Conservation (phyloP, 176 grass and related monocot species). For the Oryza nivara region DNA sequence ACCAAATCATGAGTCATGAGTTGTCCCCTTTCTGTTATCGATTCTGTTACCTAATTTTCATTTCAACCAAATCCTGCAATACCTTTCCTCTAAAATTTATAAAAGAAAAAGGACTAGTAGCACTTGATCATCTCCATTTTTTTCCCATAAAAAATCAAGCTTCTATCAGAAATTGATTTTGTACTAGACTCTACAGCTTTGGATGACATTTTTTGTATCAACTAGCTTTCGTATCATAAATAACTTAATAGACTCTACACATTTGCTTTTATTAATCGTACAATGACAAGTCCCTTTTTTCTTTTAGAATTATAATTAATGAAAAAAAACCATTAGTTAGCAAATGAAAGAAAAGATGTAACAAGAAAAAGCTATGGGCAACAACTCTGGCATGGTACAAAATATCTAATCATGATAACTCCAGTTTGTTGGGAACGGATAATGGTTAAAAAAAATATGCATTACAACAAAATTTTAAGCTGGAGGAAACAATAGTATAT, state of each 20-base stretch:
- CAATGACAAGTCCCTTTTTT: slow-evolving; percentile 31
- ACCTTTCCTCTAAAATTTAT: slow-evolving; percentile 24
- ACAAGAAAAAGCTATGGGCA: not conserved
- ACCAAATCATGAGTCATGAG: slow-evolving; percentile 47
- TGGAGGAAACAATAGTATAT: not conserved
- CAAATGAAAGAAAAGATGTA: slow-evolving; percentile 29
- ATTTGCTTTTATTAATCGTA: not conserved
- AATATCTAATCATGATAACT: slow-evolving; percentile 20
- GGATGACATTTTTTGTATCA: slow-evolving; percentile 17
- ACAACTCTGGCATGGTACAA: slow-evolving; percentile 25
- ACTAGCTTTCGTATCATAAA: too few species aligned
- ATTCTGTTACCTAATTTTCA: slow-evolving; percentile 37
- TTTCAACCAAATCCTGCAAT: slow-evolving; percentile 25
- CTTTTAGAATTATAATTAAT: slow-evolving; percentile 13
- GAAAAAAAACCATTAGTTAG: slow-evolving; percentile 16
- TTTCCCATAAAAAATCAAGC: slow-evolving; percentile 14
- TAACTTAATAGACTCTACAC: too few species aligned
- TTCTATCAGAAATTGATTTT: slow-evolving; percentile 22
- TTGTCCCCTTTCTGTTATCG: slow-evolving; percentile 38
- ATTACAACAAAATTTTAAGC: not conserved
- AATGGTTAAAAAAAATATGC: slow-evolving; percentile 13
- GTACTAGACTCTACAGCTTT: slow-evolving; percentile 11
- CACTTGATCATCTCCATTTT: slow-evolving; percentile 27
- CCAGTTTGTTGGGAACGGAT: slow-evolving; percentile 38
- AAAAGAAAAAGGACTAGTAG: slow-evolving; percentile 29